These are phyloP conservation scores for Candida albicans DNA, from an alignment of 1,139 yeast genomes.

Conservation along the genomic window DNA sequence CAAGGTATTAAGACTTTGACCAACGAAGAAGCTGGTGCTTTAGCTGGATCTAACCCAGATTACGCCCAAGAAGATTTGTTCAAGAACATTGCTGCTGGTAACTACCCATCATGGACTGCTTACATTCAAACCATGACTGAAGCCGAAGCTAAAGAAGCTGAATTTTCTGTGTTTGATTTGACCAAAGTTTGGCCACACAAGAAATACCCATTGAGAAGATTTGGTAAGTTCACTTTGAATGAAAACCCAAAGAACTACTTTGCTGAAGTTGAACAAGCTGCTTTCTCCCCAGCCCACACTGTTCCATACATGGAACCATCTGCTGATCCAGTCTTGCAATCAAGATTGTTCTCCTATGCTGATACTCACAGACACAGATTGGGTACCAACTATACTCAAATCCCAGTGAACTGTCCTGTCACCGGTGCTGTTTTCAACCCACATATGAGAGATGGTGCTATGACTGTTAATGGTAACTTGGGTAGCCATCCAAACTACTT, in stretches of 20 bases:
- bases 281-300: constrained; percentile 80
- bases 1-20: constrained; percentile 59
- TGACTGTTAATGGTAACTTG: constrained; percentile 82
- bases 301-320: constrained; percentile 84
- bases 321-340: constrained; percentile 85
- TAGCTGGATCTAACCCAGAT: constrained; percentile 66
- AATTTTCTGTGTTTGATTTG: constrained; percentile 67
- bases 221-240: constrained; percentile 69
- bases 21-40: constrained; percentile 56
- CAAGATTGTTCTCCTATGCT: constrained; percentile 80
- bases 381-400: constrained; percentile 69
- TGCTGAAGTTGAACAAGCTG: constrained; percentile 82
- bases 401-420: constrained; percentile 70
- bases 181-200: constrained; percentile 81
- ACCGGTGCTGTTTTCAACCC: constrained; percentile 54
- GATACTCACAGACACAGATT: constrained; percentile 73
- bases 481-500: constrained; percentile 83
- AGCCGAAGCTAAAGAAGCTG: constrained; percentile 58
- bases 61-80: constrained; percentile 63
- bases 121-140: constrained; percentile 69
- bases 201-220: constrained; percentile 72
- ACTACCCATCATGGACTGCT: constrained; percentile 62
- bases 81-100: constrained; percentile 59
- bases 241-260: constrained; percentile 76
- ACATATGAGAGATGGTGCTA: constrained; percentile 82